Conservation (phyloP, 805 yeast genomes). For the Wickerhamomyces mucosus region DNA sequence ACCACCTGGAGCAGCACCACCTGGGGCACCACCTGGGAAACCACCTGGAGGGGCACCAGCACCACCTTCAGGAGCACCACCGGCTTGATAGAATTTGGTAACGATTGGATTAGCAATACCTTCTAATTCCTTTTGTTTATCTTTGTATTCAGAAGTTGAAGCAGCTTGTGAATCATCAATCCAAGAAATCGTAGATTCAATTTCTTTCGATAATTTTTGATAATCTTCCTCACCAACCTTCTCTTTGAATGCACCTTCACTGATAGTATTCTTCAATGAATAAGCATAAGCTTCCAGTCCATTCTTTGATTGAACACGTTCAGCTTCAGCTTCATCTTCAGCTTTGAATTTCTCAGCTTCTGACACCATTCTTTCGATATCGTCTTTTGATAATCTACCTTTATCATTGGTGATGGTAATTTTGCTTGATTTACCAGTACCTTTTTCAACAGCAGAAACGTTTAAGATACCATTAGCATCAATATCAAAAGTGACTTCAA, state of each 20-base stretch:
- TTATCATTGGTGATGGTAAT: conserved; percentile 97
- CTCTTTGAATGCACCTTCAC: conserved; percentile 68
- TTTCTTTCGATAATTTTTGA: conserved; percentile 70
- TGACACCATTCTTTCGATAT: conserved; percentile 93
- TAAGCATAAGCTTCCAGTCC: conserved; percentile 94
- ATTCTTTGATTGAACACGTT: conserved; percentile 90
- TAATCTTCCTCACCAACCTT: conserved; percentile 66
- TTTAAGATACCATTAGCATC: conserved; percentile 97
- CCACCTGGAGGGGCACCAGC: conserved; percentile 58
- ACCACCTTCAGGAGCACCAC: conserved; percentile 70
- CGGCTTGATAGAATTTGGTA: conserved; percentile 93
- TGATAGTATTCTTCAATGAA: conserved; percentile 77
- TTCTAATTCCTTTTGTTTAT: conserved; percentile 95
- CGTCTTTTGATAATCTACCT: conserved; percentile 98
- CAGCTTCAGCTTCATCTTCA: conserved; percentile 91
- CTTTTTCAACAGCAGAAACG: conserved; percentile 96
- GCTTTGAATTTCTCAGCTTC: conserved; percentile 98
- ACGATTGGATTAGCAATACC: conserved; percentile 94
- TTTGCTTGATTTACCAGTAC: conserved; percentile 96
- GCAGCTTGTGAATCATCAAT: conserved; percentile 90
- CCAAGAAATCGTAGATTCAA: conserved; percentile 83
- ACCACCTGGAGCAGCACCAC: conserved; percentile 50
- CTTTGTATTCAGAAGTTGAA: conserved; percentile 84
- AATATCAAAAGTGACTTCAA: conserved; percentile 93
- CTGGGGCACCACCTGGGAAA: conserved; percentile 47